Evolutionary conservation across 2,329 filamentous ascomycete species (phyloP).

Genomic region (Amphichorda felina): DNA sequence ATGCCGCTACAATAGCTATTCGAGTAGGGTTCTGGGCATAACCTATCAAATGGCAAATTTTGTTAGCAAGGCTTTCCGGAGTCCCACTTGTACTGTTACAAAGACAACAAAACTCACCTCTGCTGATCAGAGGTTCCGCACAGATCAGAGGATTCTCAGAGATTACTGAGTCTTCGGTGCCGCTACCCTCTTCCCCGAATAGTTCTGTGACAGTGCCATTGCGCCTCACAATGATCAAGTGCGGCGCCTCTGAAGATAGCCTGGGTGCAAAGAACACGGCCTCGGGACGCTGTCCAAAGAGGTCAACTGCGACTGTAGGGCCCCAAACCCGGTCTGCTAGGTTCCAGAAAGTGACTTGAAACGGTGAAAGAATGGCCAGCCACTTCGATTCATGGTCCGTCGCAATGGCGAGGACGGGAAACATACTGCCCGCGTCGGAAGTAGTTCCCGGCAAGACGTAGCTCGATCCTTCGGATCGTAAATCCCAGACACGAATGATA

Average conservation of each 20-base stretch:
- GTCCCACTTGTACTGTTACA: no score
- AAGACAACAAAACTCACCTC: slow-evolving; percentile 18
- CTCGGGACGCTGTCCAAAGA: slow-evolving; percentile 39
- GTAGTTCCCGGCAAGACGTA: slow-evolving; percentile 30
- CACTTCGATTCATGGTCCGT: slow-evolving; percentile 53
- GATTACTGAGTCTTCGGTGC: slow-evolving; percentile 27
- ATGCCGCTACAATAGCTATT: slow-evolving; percentile 8
- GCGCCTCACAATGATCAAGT: slow-evolving; percentile 49
- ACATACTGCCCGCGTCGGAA: slow-evolving; percentile 29
- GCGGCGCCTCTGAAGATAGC: slow-evolving; percentile 22
- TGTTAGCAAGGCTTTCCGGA: no score
- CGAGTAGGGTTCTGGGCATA: slow-evolving; percentile 5
- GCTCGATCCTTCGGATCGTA: slow-evolving; percentile 29
- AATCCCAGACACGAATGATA: slow-evolving; percentile 53
- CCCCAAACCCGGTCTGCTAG: slow-evolving; percentile 44
- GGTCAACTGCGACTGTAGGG: slow-evolving; percentile 38
- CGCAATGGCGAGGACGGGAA: slow-evolving; percentile 50
- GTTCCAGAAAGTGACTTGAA: slow-evolving; percentile 51
- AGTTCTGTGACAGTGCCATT: slow-evolving; percentile 53
- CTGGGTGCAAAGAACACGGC: slow-evolving; percentile 51
- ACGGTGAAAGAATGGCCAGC: slow-evolving; percentile 53
- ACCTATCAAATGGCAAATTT: neutral
- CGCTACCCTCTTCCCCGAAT: slow-evolving; percentile 27
- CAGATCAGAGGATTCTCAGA: slow-evolving; percentile 41
- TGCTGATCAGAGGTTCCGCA: slow-evolving; percentile 32